Percentiles rank a stretch among this genome's conserved stretches.
These are phyloP conservation scores for Petasospora rhodanensis DNA, from an alignment of 1,139 yeast species.

Conservation along the genomic window DNA sequence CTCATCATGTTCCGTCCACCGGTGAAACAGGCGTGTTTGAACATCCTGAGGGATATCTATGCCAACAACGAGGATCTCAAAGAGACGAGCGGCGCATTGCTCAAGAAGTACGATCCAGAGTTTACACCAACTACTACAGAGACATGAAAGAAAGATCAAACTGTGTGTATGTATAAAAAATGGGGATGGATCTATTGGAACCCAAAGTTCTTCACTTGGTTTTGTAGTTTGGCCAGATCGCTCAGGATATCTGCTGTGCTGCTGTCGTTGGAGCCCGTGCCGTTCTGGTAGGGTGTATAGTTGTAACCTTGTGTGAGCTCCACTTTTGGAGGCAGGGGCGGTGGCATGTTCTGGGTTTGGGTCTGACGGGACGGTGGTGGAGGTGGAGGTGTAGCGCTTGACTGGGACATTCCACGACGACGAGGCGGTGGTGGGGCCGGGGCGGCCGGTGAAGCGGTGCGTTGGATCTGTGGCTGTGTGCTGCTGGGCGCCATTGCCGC, in stretches of 20 bases:
- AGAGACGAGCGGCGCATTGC: slow-evolving; percentile 44
- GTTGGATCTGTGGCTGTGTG: slow-evolving; percentile 1
- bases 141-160: too few relatives aligned
- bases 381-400: slow-evolving; percentile 21
- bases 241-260: too few relatives aligned
- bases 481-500: slow-evolving; percentile 8
- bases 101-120: slow-evolving; percentile 22
- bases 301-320: too few relatives aligned
- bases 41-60: slow-evolving; percentile 56
- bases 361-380: slow-evolving; percentile 25
- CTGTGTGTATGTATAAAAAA: too few relatives aligned
- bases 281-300: too few relatives aligned
- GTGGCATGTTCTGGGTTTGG: slow-evolving; percentile 12
- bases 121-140: too few relatives aligned
- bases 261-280: too few relatives aligned
- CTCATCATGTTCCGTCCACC: slow-evolving; percentile 92
- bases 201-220: too few relatives aligned
- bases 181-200: too few relatives aligned
- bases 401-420: too few relatives aligned
- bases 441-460: slow-evolving; percentile 3
- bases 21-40: slow-evolving; percentile 57
- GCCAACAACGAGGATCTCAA: slow-evolving; percentile 49
- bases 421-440: slow-evolving; percentile 6
- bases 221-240: too few relatives aligned
- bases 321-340: slow-evolving; percentile 16